A percentile compares a stretch with the other conserved stretches of the same genome.
Evolutionary conservation across 1,139 yeast species (phyloP).

Genomic region (Candida pseudocylindracea): DNA sequence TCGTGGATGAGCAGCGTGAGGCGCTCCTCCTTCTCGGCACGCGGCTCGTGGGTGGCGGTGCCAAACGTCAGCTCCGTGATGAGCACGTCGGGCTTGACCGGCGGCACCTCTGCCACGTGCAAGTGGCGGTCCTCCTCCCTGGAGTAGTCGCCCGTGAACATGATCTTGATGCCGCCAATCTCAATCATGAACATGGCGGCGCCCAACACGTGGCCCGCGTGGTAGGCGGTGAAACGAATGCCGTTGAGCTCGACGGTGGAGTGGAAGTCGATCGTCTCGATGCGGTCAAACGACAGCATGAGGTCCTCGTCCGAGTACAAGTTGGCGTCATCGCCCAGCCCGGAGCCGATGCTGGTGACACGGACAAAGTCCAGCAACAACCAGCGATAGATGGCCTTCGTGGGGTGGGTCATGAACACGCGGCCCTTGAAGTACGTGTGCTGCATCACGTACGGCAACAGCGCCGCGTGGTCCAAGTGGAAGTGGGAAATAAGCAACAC

Average conservation of each 20-base stretch:
- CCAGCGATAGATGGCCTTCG: constrained; percentile 96
- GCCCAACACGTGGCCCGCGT: constrained; percentile 97
- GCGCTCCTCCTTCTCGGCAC: constrained; percentile 64
- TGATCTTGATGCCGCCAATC: constrained; percentile 72
- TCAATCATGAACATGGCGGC: constrained; percentile 96
- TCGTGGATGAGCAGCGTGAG: constrained; percentile 68
- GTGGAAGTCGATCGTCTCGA: constrained; percentile 89
- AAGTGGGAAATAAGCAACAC: constrained; percentile 76
- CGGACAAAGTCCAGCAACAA: constrained; percentile 80
- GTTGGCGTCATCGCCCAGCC: constrained; percentile 14
- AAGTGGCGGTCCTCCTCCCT: constrained; percentile 91
- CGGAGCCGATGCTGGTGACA: constrained; percentile 55
- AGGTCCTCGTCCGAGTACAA: constrained; percentile 84
- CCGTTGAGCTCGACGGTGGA: constrained; percentile 91
- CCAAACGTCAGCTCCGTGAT: constrained; percentile 96
- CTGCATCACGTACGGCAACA: constrained; percentile 94
- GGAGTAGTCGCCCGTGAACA: constrained; percentile 93
- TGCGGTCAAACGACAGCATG: constrained; percentile 65
- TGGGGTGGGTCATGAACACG: constrained; percentile 97
- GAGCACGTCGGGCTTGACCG: constrained; percentile 67
- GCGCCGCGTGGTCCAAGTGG: constrained; percentile 95
- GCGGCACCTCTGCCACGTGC: constrained; percentile 90
- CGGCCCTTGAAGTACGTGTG: constrained; percentile 87
- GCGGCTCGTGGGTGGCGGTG: constrained; percentile 89
- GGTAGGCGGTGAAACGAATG: constrained; percentile 87